Evolutionary conservation across 768 basidiomycete species (phyloP), one percentile per base, ranked within the genome.

Genomic region (Jaapia argillacea): DNA sequence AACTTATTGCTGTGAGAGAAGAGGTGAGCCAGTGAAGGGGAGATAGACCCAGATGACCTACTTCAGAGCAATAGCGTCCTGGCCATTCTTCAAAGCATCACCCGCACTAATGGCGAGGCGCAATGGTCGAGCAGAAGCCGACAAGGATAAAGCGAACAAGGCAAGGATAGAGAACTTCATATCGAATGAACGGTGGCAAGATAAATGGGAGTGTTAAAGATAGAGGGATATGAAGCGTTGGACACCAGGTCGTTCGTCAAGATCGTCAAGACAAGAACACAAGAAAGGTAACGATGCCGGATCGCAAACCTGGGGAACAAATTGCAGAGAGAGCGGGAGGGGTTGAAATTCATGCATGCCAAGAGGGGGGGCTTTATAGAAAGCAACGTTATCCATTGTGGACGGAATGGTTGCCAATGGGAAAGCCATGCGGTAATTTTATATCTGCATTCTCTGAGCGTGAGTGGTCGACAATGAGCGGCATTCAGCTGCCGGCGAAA

Each of bases 131-230:
- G 58, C 55, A 12, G 58, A 51, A 23, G 66, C 45, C 23, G 59
- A 40, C 20, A 63, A 46, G n/a, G 54, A 50, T 40, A 61, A 45
- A 14, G 48, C 41, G 24, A 57, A 28, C 24, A 60, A 48, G 45
- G 69, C 52, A 45, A 75, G 54, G 39, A 59, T 44, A 41, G 57
- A 57, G 54, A 62, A 63, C 62, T 65, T 68, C 66, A 66, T 71
- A 31, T 44, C 49, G 44, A 45, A 51, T n/a, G n/a, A 49, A 49
- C 40, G 16, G 25, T 40, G 37, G 37, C 13, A 39, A 22, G 37
- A 10, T 39, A 39, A 39, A 26, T 25, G 13, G 25, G 20, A 21
- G 10, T 13, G 22, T 6, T 24, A 44, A 40, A 42, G 43, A 46
- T 43, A 38, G 37, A 13, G 10, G 37, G 37, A 7, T 10, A 38